A percentile compares a stretch with the other conserved stretches of the same genome.
phyloP scores from a whole-genome alignment of 2,329 filamentous ascomycete species.

The Fusarium heterosporum region DNA sequence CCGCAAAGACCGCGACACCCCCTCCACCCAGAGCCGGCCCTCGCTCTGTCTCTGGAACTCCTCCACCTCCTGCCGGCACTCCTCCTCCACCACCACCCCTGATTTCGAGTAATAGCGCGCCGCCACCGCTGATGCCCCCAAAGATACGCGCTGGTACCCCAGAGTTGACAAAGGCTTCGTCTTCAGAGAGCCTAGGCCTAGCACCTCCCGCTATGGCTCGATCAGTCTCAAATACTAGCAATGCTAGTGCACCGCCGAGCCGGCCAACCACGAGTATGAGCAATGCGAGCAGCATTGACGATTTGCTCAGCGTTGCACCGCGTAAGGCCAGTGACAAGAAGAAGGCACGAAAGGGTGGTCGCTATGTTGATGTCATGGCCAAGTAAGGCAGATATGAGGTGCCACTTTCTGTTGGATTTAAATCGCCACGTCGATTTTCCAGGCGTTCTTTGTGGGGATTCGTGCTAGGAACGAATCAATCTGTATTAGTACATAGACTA shows the following conservation, averaged over 20 bases:
- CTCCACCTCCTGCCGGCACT: conserved; percentile 57
- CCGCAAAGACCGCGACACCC: conserved; percentile 74
- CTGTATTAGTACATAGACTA: conserved; percentile 44
- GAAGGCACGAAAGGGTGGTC: conserved; percentile 82
- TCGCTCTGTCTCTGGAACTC: conserved; percentile 63
- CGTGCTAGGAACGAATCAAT: conserved; percentile 32
- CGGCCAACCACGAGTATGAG: conserved; percentile 85
- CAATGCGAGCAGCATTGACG: conserved; percentile 94
- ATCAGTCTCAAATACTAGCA: conserved; percentile 61
- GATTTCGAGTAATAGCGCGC: conserved; percentile 50
- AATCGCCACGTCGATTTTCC: conserved; percentile 4
- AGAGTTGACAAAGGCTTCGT: conserved; percentile 52
- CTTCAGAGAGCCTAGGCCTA: conserved; percentile 53
- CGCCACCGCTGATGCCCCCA: conserved; percentile 48
- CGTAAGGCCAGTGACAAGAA: conserved; percentile 71
- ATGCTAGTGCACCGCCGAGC: conserved; percentile 67
- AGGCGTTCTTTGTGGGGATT: conserved; percentile 40
- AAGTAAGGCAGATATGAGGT: conserved; percentile 57
- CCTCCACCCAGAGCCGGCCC: conserved; percentile 78
- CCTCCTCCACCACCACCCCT: conserved; percentile 52
- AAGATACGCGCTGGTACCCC: conserved; percentile 47
- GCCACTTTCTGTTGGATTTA: conserved; percentile 14
- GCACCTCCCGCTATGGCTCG: conserved; percentile 58
- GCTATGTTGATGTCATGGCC: conserved; percentile 97
- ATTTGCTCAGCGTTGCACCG: conserved; percentile 81